Evolutionary conservation across 2,329 filamentous ascomycete species (phyloP), one percentile per base, ranked within the genome.

Genomic region (Macrophomina phaseolina): DNA sequence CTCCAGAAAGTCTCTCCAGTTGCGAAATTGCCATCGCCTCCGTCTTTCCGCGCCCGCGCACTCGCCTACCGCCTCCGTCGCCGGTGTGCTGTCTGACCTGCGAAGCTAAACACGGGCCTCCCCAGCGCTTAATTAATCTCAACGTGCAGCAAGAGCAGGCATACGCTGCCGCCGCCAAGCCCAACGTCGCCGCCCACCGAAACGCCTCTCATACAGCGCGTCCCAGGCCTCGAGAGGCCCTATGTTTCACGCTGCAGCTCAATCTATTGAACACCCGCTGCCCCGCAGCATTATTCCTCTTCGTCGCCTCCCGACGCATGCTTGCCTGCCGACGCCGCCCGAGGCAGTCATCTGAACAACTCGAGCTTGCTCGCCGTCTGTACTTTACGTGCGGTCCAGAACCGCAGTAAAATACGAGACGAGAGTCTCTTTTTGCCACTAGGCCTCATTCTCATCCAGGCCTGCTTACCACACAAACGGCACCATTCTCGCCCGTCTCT

Each of bases 401-500:
- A 28, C 56, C 16, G 40, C 28, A 7, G 28, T 14, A 16, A 18
- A 28, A 28, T 46, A 3, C 38, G 49, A 34, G 55, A 30, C 18
- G 16, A 14, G 51, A 12, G 32, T n/a, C 34, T 23, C n/a, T 6
- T 30, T 58, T 58, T 16, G 53, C 36, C 53, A 58, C 53, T 18
- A 12, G 28, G 52, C 14, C 23, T 23, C 45, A 12, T 23, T 32
- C 30, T 49, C 28, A 18, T 55, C 38, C 38, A 32, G 40, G n/a
- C 62, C 36, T 49, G 53, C 53, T 64, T 36, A 71, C 70, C 70
- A 71, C n/a, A 93, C 65, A 67, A 85, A 84, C 1, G 93, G 93
- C 69, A 97, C 85, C 88, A 97, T 94, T 70, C 82, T 89, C 89
- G 90, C 93, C 75, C 85, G 89, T 16, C 80, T 79, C 67, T 82